Percentiles rank a stretch among this genome's conserved stretches.
Evolutionary conservation across 1,284 basidiomycete genomes (phyloP).

Genomic region (Moesziomyces globuligerus): DNA sequence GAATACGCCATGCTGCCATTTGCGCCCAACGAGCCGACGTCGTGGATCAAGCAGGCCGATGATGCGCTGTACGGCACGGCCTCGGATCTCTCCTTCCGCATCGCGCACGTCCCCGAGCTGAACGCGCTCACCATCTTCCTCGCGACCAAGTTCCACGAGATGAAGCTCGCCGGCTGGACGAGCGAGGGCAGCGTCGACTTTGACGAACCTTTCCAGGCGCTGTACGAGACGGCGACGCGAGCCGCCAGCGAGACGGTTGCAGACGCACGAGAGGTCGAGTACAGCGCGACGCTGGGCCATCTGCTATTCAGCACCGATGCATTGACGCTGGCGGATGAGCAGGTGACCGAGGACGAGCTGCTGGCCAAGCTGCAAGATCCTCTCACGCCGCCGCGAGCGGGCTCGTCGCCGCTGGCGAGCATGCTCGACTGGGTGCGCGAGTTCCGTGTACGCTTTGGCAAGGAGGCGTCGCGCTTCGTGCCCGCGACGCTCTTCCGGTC

Average conservation of each 20-base stretch:
- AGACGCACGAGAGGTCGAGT: slow-evolving; percentile 3
- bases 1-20: slow-evolving; percentile 44
- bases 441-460: slow-evolving; percentile 27
- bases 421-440: slow-evolving; percentile 21
- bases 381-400: slow-evolving; percentile 29
- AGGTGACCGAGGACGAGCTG: slow-evolving; percentile 21
- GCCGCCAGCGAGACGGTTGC: background rate
- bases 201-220: slow-evolving; percentile 17
- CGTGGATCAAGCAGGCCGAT: slow-evolving; percentile 39
- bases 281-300: slow-evolving; percentile 35
- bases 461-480: slow-evolving; percentile 35
- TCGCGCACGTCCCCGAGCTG: slow-evolving; percentile 22
- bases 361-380: slow-evolving; percentile 28
- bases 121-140: slow-evolving; percentile 19
- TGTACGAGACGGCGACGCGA: slow-evolving; percentile 3
- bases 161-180: slow-evolving; percentile 29
- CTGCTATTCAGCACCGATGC: slow-evolving; percentile 25
- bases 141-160: slow-evolving; percentile 7
- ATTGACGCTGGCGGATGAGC: slow-evolving; percentile 28
- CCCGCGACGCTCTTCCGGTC: slow-evolving; percentile 36
- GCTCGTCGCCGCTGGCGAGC: slow-evolving; percentile 31
- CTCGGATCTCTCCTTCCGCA: slow-evolving; percentile 31
- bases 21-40: slow-evolving; percentile 35
- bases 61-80: slow-evolving; percentile 26
- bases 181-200: slow-evolving; percentile 9